Base-by-base conservation (phyloP, 1,284 basidiomycete species). In the Heimioporus punctisporus region DNA sequence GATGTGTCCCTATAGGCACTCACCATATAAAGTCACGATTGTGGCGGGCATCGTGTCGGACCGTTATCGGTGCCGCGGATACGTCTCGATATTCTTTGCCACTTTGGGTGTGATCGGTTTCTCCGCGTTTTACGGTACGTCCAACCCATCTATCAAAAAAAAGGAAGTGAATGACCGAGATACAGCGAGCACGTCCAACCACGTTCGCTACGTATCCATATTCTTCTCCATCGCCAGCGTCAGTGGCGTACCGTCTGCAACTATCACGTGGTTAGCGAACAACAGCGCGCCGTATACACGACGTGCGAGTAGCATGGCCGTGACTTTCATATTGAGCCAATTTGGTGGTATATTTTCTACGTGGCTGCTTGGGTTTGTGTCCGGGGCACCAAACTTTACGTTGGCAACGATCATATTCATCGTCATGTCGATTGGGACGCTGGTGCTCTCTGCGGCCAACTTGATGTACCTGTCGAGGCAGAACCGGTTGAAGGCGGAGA, bases 271-370 rank as follows among this genome's bases (percentile, higher is more conserved):
- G 83, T 61, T 71, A 37, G 73, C 84, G 14, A 86, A 85, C 65
- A 87, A 87, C 65, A 75, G 80, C 23, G 74, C 80, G 0, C 83
- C 83, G 0, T 78, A 84, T 59, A 74, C 76, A 46, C 72, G 82
- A 40, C 76, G 83, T 15, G 83, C 82, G n/a, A n/a, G n/a, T n/a
- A n/a, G n/a, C n/a, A n/a, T n/a, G n/a, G n/a, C n/a, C n/a, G n/a
- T n/a, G n/a, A n/a, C n/a, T n/a, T n/a, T n/a, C n/a, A n/a, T n/a
- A n/a, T n/a, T n/a, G n/a, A n/a, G n/a, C n/a, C n/a, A n/a, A n/a
- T n/a, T n/a, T n/a, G n/a, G n/a, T n/a, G n/a, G n/a, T n/a, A n/a
- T n/a, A n/a, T n/a, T n/a, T n/a, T n/a, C n/a, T n/a, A n/a, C n/a
- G n/a, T n/a, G n/a, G n/a, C n/a, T n/a, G n/a, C n/a, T n/a, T n/a